phyloP scores from a whole-genome alignment of 2,329 filamentous ascomycete species.

The Metarhizium anisopliae region DNA sequence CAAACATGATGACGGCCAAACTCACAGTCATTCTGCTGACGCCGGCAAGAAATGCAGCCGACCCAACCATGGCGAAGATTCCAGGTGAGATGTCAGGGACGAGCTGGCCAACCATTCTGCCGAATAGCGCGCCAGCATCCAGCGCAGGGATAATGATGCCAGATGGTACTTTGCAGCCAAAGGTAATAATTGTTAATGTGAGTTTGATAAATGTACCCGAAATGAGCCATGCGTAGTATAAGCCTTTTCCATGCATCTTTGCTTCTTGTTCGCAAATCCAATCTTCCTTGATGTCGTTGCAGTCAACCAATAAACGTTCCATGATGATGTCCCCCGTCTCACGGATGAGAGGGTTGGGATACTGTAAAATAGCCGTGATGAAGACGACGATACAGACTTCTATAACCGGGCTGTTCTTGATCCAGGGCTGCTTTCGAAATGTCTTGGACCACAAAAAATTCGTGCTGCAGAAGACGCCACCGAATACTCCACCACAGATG shows the following conservation, averaged over 20 bases:
- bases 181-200: constrained; percentile 47
- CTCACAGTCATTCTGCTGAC: constrained; percentile 50
- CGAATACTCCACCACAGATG: constrained; percentile 47
- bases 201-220: constrained; percentile 47
- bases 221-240: constrained; percentile 40
- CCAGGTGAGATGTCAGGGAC: constrained; percentile 38
- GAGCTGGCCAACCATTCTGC: constrained; percentile 38
- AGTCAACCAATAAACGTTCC: constrained; percentile 48
- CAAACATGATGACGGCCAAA: constrained; percentile 53
- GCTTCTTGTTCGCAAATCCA: constrained; percentile 45
- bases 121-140: constrained; percentile 48
- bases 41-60: constrained; percentile 48
- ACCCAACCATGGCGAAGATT: constrained; percentile 53
- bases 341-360: constrained; percentile 44
- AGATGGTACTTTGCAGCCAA: constrained; percentile 50
- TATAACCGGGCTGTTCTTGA: constrained; percentile 46
- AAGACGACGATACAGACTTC: constrained; percentile 46
- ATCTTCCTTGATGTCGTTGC: constrained; percentile 24
- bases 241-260: constrained; percentile 17
- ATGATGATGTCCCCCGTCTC: constrained; percentile 48
- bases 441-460: constrained; percentile 48
- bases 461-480: constrained; percentile 47
- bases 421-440: constrained; percentile 41
- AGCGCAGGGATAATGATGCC: constrained; percentile 53
- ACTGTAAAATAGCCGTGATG: constrained; percentile 44